Evolutionary conservation across 2,329 filamentous ascomycete genomes (phyloP).

Genomic region (Fusarium sororula): DNA sequence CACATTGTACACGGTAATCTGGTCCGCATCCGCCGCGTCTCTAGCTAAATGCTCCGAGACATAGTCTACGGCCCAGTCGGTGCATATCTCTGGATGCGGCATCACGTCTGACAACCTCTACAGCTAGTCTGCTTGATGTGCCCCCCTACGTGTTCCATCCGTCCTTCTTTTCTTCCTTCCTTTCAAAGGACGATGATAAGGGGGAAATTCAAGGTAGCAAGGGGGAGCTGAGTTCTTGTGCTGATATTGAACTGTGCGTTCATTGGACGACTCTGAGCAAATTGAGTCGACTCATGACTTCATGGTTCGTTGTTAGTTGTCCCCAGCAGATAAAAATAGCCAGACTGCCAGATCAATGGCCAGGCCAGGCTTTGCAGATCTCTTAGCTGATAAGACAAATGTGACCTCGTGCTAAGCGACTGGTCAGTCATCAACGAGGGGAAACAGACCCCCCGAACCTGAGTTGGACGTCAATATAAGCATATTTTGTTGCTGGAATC

Average conservation of each 20-base stretch:
- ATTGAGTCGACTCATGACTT: constrained; percentile 9
- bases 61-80: constrained; percentile 7
- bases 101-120: constrained; percentile 18
- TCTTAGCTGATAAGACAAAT: constrained; percentile 1
- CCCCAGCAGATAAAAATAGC: background rate
- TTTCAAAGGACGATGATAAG: constrained; percentile 3
- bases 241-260: background rate
- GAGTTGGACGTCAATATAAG: constrained; percentile 15
- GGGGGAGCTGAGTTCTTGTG: constrained; percentile 2
- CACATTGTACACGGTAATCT: constrained; percentile 11
- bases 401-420: background rate
- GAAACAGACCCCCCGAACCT: background rate
- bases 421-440: background rate
- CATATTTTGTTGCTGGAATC: background rate
- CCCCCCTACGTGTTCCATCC: constrained; percentile 1
- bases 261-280: background rate
- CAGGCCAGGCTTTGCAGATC: background rate
- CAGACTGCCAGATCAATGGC: background rate
- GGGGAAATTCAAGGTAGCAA: background rate
- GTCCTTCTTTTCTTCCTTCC: constrained; percentile 23
- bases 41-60: constrained; percentile 26
- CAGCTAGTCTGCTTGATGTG: background rate
- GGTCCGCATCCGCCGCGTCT: constrained; percentile 8
- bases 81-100: constrained; percentile 11
- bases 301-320: background rate